A percentile compares a stretch with the other conserved stretches of the same genome.
Evolutionary conservation across 331 rosid species (phyloP).

Genomic region (Phaseolus coccineus): DNA sequence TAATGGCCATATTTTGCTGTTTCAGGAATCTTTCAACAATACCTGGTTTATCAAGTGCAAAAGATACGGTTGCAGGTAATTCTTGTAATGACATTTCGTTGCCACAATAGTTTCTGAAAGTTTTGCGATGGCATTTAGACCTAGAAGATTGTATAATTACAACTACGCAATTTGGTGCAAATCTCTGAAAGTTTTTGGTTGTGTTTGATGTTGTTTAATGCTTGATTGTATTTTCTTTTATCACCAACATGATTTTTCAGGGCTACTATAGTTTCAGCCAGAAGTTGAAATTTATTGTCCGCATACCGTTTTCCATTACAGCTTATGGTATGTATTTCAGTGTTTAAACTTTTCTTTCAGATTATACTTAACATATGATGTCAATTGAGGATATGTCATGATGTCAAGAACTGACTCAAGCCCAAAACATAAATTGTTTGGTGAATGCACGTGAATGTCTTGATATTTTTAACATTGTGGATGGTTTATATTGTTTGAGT

Average conservation of each 20-base stretch:
- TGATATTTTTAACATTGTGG: conserved; percentile 9
- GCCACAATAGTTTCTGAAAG: conserved; percentile 21
- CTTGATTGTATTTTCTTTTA: conserved; percentile 5
- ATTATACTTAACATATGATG: conserved; percentile 16
- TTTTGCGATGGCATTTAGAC: conserved; percentile 10
- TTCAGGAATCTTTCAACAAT: conserved; percentile 94
- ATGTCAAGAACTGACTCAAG: conserved; percentile 29
- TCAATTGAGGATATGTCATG: conserved; percentile 18
- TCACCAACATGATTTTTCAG: conserved; percentile 52
- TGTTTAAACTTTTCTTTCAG: conserved; percentile 21
- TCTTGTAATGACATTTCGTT: conserved; percentile 12
- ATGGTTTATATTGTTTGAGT: conserved; percentile 4
- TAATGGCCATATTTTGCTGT: conserved; percentile 31
- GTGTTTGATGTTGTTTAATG: conserved; percentile 27
- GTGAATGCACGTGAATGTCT: conserved; percentile 9
- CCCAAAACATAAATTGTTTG: conserved; percentile 30
- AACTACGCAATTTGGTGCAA: conserved; percentile 1
- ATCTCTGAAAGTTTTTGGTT: conserved; percentile 24
- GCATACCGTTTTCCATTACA: conserved; percentile 88
- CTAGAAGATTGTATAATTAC: conserved; percentile 21
- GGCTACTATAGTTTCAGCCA: conserved; percentile 99
- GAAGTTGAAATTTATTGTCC: conserved; percentile 95
- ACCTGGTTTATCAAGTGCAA: conserved; percentile 94
- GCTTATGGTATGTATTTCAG: conserved; percentile 78
- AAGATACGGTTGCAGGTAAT: conserved; percentile 93